Base-by-base conservation (phyloP, 1,139 yeast species). In the Saccharomyces hybrid region DNA sequence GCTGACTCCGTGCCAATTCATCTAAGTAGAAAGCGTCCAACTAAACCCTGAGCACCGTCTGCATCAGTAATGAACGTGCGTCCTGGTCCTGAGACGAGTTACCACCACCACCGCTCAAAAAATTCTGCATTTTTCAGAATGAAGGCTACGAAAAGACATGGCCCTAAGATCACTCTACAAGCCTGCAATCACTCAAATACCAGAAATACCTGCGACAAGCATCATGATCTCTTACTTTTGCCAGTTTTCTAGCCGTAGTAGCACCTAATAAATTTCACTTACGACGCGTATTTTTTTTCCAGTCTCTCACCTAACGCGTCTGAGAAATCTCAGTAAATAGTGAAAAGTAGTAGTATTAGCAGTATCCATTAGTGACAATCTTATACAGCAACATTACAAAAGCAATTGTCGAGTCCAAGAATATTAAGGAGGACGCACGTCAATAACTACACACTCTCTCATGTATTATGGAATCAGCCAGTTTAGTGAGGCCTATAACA, bases 381-480 rank as follows among this genome's bases (percentile, higher is more conserved):
- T 34, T 34, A 34, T 11, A 14, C 23, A 34, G 20, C 13, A 7
- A 14, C 42, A 14, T 8, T 34, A 14, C 23, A n/a, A 6, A 14
- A 3, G 5, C 23, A 34, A 11, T 16, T 16, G 20, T 16, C 20
- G 5, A 14, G 8, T n/a, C n/a, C 5, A 32, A 8, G 5, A 7
- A 34, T 16, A 16, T 16, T 16, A 16, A 16, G 2, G 25, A 8
- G 8, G 13, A 8, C 23, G 14, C 4, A 9, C 13, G 5, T 3
- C 25, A n/a, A 14, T 32, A 32, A 32, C 4, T 2, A 34, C 20
- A 34, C 13, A 31, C 27, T 28, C 48, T n/a, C 14, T 6, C 28
- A 86, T 87, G 95, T 82, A 83, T 63, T 77, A 86, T 54, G 77
- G 78, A 49, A 86, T 90, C 11, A 73, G 78, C 25, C 79, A 83